phyloP scores from a whole-genome alignment of 2,329 filamentous ascomycete genomes.

The Ophiosphaerella narmari region DNA sequence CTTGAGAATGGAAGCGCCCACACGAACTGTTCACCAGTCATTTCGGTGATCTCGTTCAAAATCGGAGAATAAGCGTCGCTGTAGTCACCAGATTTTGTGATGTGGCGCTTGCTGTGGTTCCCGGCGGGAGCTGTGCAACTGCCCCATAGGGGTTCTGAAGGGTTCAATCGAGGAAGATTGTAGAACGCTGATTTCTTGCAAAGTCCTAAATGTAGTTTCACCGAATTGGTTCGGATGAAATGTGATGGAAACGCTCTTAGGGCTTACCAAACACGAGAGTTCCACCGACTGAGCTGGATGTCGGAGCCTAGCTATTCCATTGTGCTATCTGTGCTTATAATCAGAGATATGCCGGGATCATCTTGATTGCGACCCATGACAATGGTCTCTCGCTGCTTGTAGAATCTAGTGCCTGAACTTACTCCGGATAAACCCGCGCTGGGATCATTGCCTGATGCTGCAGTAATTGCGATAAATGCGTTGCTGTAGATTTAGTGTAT shows the following conservation, averaged over 20 bases:
- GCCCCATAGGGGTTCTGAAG: not conserved
- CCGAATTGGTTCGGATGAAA: too few relatives aligned
- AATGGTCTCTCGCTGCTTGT: not conserved
- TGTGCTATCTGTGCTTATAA: not conserved
- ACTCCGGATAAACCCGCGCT: not conserved
- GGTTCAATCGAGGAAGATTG: not conserved
- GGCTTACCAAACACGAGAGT: not conserved
- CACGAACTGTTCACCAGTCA: not conserved
- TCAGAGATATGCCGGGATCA: not conserved
- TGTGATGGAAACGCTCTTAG: too few relatives aligned
- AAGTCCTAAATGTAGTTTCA: not conserved
- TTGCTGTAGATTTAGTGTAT: constrained; percentile 10
- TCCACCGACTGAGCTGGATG: not conserved
- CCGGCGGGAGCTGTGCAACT: not conserved
- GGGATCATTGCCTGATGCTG: constrained; percentile 8
- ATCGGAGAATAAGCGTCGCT: not conserved
- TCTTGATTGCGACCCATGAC: not conserved
- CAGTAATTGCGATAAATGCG: constrained; percentile 10
- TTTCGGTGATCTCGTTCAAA: not conserved
- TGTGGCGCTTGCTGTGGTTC: not conserved
- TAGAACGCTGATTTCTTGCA: not conserved
- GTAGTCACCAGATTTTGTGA: not conserved
- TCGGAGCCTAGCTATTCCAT: not conserved
- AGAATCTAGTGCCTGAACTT: not conserved
- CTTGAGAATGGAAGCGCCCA: not conserved